A percentile compares a stretch with the other conserved stretches of the same genome.
Evolutionary conservation across 2,329 filamentous ascomycete genomes (phyloP).

Genomic region (Xylariaceae sp.): DNA sequence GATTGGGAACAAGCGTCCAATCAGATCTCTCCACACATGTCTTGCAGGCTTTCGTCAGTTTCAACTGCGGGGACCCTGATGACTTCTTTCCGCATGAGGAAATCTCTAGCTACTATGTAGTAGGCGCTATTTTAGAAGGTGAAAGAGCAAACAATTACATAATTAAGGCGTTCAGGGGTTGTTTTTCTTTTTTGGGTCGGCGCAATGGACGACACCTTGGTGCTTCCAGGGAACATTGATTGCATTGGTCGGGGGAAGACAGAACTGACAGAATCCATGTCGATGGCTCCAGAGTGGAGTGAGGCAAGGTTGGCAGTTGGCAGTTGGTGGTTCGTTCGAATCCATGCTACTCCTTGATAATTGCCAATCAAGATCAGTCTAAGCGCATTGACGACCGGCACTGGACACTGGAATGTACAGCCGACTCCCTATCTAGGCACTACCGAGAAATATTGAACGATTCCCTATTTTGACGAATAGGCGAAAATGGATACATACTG

Average conservation of each 20-base stretch:
- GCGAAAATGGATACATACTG: not conserved
- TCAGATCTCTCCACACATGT: slow-evolving; percentile 22
- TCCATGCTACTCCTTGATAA: slow-evolving; percentile 7
- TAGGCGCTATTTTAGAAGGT: not conserved
- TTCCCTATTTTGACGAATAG: too few relatives aligned
- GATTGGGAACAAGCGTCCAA: slow-evolving; percentile 29
- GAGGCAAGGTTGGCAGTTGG: too few relatives aligned
- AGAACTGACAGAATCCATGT: slow-evolving; percentile 12
- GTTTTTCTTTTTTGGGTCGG: too few relatives aligned
- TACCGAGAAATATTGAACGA: too few relatives aligned
- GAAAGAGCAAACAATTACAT: not conserved
- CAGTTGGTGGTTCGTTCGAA: too few relatives aligned
- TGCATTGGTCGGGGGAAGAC: not conserved
- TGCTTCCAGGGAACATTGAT: not conserved
- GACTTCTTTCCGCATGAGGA: slow-evolving; percentile 10
- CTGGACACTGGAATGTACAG: slow-evolving; percentile 1
- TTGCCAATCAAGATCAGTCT: not conserved
- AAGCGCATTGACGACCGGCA: slow-evolving; percentile 18
- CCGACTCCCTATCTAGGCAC: not conserved
- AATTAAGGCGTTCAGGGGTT: not conserved
- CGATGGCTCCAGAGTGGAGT: not conserved
- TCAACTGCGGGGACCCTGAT: slow-evolving; percentile 22
- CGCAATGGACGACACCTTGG: not conserved
- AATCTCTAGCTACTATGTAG: too few relatives aligned
- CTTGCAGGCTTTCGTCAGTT: slow-evolving; percentile 27